Evolutionary conservation across 192 early-diverging fungal species (phyloP).

Genomic region (Coemansia sp.): DNA sequence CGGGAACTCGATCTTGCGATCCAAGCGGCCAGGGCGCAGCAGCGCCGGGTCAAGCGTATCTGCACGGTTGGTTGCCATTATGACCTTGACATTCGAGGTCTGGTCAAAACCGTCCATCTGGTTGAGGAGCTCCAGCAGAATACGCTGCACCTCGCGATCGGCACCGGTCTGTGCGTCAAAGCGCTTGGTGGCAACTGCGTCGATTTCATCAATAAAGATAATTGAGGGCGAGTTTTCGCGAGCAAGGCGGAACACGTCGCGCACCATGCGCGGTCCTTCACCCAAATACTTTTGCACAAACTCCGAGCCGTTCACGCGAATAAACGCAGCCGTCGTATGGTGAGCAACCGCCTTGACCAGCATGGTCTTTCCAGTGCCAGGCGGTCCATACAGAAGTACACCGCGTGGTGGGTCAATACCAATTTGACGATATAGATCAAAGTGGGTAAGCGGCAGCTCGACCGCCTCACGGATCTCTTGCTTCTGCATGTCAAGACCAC

Average conservation of each 20-base stretch:
- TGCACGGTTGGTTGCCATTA: slow-evolving; percentile 99
- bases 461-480: slow-evolving; percentile 95
- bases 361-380: slow-evolving; percentile 98
- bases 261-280: slow-evolving; percentile 96
- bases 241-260: slow-evolving; percentile 95
- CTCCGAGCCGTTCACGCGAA: slow-evolving; percentile 96
- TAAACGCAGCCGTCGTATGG: slow-evolving; percentile 95
- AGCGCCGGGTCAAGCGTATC: slow-evolving; percentile 97
- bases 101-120: slow-evolving; percentile 99
- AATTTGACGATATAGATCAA: slow-evolving; percentile 97
- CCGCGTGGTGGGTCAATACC: slow-evolving; percentile 98
- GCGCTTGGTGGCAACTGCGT: slow-evolving; percentile 97
- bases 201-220: slow-evolving; percentile 99
- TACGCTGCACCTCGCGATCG: slow-evolving; percentile 98
- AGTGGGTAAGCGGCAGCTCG: slow-evolving; percentile 95
- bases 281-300: slow-evolving; percentile 99
- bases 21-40: slow-evolving; percentile 93
- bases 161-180: slow-evolving; percentile 98
- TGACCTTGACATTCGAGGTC: slow-evolving; percentile 97
- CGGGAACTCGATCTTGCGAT: slow-evolving; percentile 99
- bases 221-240: slow-evolving; percentile 97
- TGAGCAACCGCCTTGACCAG: slow-evolving; percentile 98
- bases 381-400: slow-evolving; percentile 98
- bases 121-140: slow-evolving; percentile 94
- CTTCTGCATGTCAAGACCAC: slow-evolving; percentile 89